Evolutionary conservation across 2,329 filamentous ascomycete genomes (phyloP).

Genomic region (Microcyclospora tardicrescens): DNA sequence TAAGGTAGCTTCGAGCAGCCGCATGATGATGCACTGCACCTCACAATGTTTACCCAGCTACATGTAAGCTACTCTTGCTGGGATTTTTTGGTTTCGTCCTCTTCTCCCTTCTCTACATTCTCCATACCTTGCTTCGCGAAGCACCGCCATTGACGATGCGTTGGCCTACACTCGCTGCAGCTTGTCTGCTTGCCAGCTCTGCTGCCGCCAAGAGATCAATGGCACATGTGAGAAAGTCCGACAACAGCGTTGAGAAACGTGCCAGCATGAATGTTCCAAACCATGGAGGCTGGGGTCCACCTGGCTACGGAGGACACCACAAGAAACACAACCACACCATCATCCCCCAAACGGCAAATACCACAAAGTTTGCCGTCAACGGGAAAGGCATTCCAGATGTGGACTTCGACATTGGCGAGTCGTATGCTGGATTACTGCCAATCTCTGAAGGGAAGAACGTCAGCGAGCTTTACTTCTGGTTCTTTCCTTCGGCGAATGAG

Average conservation of each 20-base stretch:
- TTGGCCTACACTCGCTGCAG: constrained; percentile 1
- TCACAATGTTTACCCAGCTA: too few species aligned
- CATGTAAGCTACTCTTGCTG: too few species aligned
- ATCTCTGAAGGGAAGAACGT: constrained; percentile 17
- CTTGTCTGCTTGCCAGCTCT: constrained; percentile 4
- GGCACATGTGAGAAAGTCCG: constrained; percentile 13
- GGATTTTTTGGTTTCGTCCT: too few species aligned
- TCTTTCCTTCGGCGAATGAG: constrained; percentile 30
- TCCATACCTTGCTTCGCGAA: constrained; percentile 5
- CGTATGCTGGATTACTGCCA: constrained; percentile 21
- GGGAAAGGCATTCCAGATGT: constrained; percentile 22
- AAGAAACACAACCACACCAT: constrained; percentile 13
- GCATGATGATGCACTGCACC: too few species aligned
- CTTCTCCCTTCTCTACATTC: too few species aligned
- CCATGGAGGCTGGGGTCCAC: constrained; percentile 2
- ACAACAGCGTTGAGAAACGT: constrained; percentile 3
- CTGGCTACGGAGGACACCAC: constrained; percentile 8
- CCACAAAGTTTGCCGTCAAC: constrained; percentile 29
- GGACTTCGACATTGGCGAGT: constrained; percentile 24
- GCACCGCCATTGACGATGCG: constrained; percentile 12
- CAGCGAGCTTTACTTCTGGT: constrained; percentile 36
- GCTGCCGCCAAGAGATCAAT: constrained; percentile 9
- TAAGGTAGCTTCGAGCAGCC: too few species aligned
- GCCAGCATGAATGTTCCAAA: constrained; percentile 1
- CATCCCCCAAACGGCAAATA: constrained; percentile 30